These are phyloP conservation scores for Nitzschia palea DNA, from an alignment of 108 stramenopile species.

Conservation along the genomic window DNA sequence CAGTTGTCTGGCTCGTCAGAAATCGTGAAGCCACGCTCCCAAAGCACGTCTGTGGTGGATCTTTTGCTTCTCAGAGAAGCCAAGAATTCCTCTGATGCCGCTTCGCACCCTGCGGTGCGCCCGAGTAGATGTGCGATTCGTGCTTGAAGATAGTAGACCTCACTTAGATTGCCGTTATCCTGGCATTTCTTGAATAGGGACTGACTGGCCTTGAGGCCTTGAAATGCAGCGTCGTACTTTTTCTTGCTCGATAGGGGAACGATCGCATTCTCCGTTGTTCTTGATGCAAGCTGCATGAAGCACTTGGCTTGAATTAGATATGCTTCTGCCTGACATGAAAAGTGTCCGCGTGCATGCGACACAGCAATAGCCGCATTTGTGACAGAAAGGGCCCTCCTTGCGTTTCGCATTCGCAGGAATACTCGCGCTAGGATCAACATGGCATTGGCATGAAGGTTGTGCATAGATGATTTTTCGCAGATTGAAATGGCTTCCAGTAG, in stretches of 20 bases:
- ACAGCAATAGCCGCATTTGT: slow-evolving; percentile 57
- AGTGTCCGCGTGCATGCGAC: slow-evolving; percentile 66
- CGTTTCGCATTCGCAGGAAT: slow-evolving; percentile 50
- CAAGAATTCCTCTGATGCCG: slow-evolving; percentile 27
- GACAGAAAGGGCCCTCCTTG: slow-evolving; percentile 58
- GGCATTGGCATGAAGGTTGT: slow-evolving; percentile 75
- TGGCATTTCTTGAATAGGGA: slow-evolving; percentile 52
- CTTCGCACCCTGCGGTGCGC: slow-evolving; percentile 23
- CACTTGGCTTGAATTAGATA: slow-evolving; percentile 74
- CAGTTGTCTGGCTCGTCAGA: too few species aligned
- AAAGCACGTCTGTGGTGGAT: too few species aligned
- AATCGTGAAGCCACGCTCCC: too few species aligned
- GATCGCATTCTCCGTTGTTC: not conserved
- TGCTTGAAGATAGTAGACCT: slow-evolving; percentile 71
- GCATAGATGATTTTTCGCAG: slow-evolving; percentile 56
- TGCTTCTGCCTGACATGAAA: slow-evolving; percentile 71
- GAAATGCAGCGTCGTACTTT: not conserved
- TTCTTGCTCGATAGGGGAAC: not conserved
- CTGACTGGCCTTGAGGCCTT: slow-evolving; percentile 28
- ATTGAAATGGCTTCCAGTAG: slow-evolving; percentile 70
- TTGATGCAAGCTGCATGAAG: slow-evolving; percentile 43
- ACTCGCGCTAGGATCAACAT: slow-evolving; percentile 60
- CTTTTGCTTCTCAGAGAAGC: too few species aligned
- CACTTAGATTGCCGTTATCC: slow-evolving; percentile 48
- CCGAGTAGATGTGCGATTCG: slow-evolving; percentile 34